Percentiles rank a stretch among this genome's conserved stretches.
phyloP scores from a whole-genome alignment of 73 alveolate genomes.

The Tetrahymena borealis region DNA sequence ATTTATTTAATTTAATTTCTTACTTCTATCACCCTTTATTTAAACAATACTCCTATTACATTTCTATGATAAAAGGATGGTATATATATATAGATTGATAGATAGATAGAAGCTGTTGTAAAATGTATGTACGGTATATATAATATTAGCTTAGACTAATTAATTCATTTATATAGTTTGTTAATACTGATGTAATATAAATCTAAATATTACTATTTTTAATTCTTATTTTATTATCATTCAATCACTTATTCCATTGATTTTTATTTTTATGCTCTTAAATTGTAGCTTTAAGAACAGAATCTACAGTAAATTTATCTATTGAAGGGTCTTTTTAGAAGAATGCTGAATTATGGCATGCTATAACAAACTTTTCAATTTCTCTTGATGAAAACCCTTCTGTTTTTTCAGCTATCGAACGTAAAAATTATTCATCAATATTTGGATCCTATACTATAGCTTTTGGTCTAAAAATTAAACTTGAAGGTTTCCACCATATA shows the following conservation, averaged over 20 bases:
- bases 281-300: background rate
- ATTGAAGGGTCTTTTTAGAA: background rate
- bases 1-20: too few relatives aligned
- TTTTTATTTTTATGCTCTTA: background rate
- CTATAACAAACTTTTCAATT: constrained; percentile 61
- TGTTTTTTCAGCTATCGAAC: constrained; percentile 54
- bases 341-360: constrained; percentile 78
- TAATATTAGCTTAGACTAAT: background rate
- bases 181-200: background rate
- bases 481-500: constrained; percentile 5
- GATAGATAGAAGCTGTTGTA: too few relatives aligned
- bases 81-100: too few relatives aligned
- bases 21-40: too few relatives aligned
- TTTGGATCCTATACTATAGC: background rate
- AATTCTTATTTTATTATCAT: background rate
- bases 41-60: too few relatives aligned
- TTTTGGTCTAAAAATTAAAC: background rate
- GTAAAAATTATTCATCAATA: constrained; percentile 18
- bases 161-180: background rate
- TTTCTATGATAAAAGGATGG: too few relatives aligned
- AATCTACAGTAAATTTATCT: background rate
- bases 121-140: too few relatives aligned
- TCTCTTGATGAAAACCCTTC: constrained; percentile 80
- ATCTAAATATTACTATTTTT: background rate
- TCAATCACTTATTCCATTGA: background rate